A percentile compares a stretch with the other conserved stretches of the same genome.
These are phyloP conservation scores for Kernera saxatilis DNA, from an alignment of 345 rosid genomes.

Conservation along the genomic window DNA sequence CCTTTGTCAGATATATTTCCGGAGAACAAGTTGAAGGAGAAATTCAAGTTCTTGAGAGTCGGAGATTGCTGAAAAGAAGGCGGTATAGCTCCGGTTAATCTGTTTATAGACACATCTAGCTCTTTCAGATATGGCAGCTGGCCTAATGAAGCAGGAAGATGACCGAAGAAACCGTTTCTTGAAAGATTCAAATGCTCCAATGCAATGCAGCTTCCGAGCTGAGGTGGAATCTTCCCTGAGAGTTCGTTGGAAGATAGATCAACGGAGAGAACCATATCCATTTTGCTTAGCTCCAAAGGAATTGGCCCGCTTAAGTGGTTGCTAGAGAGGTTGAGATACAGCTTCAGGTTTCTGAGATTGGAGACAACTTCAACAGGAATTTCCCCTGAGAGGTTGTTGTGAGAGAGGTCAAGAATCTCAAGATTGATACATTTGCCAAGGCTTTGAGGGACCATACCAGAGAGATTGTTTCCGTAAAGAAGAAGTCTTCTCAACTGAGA, in stretches of 20 bases:
- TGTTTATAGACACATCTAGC: constrained; percentile 67
- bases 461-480: constrained; percentile 55
- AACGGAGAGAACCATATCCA: constrained; percentile 92
- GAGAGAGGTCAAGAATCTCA: constrained; percentile 83
- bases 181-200: constrained; percentile 79
- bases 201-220: constrained; percentile 86
- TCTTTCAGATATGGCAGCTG: constrained; percentile 62
- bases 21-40: constrained; percentile 66
- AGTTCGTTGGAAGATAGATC: constrained; percentile 78
- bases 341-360: constrained; percentile 61
- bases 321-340: constrained; percentile 77
- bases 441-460: constrained; percentile 69
- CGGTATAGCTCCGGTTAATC: constrained; percentile 57
- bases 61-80: constrained; percentile 50
- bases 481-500: constrained; percentile 67
- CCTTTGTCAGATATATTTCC: constrained; percentile 68
- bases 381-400: constrained; percentile 55
- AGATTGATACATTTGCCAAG: constrained; percentile 66
- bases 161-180: constrained; percentile 49
- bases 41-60: constrained; percentile 56
- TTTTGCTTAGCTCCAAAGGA: constrained; percentile 80
- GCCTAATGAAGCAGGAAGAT: constrained; percentile 61
- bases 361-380: constrained; percentile 68
- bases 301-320: constrained; percentile 60
- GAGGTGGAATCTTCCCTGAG: constrained; percentile 61